A percentile compares a stretch with the other conserved stretches of the same genome.
Conservation (phyloP, 1,284 basidiomycete species). For the Papiliotrema nemorosa region DNA sequence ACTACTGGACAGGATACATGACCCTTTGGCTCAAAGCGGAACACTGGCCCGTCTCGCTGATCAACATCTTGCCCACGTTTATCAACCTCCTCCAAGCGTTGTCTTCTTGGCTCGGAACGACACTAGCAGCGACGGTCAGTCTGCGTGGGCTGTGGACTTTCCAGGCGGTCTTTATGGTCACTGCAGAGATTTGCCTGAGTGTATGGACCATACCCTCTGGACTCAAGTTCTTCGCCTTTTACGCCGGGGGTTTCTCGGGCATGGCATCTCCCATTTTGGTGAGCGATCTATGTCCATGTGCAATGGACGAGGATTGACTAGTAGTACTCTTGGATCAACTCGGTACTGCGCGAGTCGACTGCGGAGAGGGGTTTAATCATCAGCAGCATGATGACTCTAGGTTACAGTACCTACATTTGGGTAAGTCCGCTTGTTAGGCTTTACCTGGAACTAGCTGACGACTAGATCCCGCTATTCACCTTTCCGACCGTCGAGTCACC, state of each 20-base stretch:
- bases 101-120: conserved; percentile 26
- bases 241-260: background rate
- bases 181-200: background rate
- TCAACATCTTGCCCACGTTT: conserved; percentile 27
- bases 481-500: background rate
- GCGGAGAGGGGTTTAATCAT: background rate
- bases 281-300: too few species aligned
- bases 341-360: background rate
- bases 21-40: conserved; percentile 25
- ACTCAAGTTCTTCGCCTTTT: conserved; percentile 1
- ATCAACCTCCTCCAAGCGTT: conserved; percentile 21
- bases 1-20: conserved; percentile 31
- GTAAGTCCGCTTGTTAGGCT: background rate
- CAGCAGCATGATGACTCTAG: background rate
- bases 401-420: conserved; percentile 20
- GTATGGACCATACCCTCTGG: background rate
- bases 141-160: conserved; percentile 14
- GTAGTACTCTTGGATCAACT: conserved; percentile 3
- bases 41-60: conserved; percentile 12
- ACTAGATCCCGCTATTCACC: background rate
- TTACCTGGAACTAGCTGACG: background rate
- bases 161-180: too few species aligned
- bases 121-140: conserved; percentile 17
- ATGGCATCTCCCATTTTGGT: background rate
- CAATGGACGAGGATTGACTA: too few species aligned